Evolutionary conservation across 371 early-diverging fungal species (phyloP), one percentile per base, ranked within the genome.

Genomic region (Mucor indicus): DNA sequence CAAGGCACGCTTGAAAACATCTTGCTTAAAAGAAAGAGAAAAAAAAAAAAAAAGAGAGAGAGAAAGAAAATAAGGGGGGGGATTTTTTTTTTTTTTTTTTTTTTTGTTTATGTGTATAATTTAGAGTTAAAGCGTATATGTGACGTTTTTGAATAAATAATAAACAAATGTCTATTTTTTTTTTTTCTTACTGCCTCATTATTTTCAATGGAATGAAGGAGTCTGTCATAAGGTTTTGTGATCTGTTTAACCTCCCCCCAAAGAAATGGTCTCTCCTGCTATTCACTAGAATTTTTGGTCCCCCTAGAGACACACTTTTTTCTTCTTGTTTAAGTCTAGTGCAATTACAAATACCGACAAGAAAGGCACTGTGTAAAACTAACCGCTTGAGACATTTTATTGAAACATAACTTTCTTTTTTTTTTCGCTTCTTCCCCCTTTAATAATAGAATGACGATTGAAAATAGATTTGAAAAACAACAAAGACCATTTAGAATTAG

Each of bases 401-500:
- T 23, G 1, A 16, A 17, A 30, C 29, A n/a, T 30, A 24, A 3
- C 12, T 50, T 46, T 48, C 30, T 45, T 19, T 40, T 27, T 37
- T 42, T 27, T 15, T 37, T 43, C 13, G 22, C 15, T 41, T 50
- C 37, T 37, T 50, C 37, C 38, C 31, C 12, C 38, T 32, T 21
- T 31, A n/a, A 30, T 27, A 37, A 38, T n/a, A 38, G 24, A 6
- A 50, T 50, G 50, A 25, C 35, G 3, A 2, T 35, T 6, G 32
- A 38, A 4, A 22, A 31, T 20, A 22, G 23, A 3, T 21, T 21
- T 30, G 29, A 46, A 9, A 55, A 35, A 24, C 24, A 38, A 12
- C 64, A 65, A 48, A 50, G 59, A 5, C 59, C 67, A 9, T 69
- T 67, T 39, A 47, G 49, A 17, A 53, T 69, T 21, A 45, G 58